These are phyloP conservation scores for Colletotrichum sp. DNA, from an alignment of 2,329 filamentous ascomycete species.

Conservation along the genomic window DNA sequence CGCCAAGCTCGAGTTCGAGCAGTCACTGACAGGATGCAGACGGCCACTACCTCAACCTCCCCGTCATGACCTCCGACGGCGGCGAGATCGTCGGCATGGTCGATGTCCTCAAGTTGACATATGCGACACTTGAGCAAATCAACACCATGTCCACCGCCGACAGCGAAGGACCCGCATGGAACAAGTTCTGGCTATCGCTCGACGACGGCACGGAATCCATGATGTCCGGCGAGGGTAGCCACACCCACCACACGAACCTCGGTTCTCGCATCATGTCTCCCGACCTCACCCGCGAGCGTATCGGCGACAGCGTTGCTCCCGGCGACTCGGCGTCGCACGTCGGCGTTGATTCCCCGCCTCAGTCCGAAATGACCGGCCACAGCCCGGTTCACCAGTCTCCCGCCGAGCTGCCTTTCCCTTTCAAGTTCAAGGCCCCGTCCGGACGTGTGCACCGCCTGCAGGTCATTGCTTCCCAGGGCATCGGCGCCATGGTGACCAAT, in stretches of 20 bases:
- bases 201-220: constrained; percentile 95
- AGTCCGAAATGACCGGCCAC: constrained; percentile 62
- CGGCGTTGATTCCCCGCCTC: constrained; percentile 78
- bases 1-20: background rate
- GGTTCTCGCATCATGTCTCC: constrained; percentile 81
- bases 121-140: constrained; percentile 96
- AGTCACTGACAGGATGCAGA: constrained; percentile 58
- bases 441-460: constrained; percentile 94
- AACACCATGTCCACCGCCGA: constrained; percentile 92
- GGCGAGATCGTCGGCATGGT: constrained; percentile 99
- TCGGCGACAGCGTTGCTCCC: constrained; percentile 83
- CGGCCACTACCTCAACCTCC: constrained; percentile 96
- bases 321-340: constrained; percentile 95
- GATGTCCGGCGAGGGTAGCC: constrained; percentile 88
- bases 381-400: constrained; percentile 57
- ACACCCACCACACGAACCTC: constrained; percentile 67
- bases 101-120: constrained; percentile 96
- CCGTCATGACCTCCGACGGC: constrained; percentile 89
- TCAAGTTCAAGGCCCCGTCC: constrained; percentile 98
- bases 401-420: constrained; percentile 84
- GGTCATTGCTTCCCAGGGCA: constrained; percentile 78
- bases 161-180: constrained; percentile 96
- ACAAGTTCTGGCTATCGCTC: constrained; percentile 99
- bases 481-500: constrained; percentile 76
- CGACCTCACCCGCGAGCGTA: constrained; percentile 73